A percentile compares a stretch with the other conserved stretches of the same genome.
Evolutionary conservation across 2,329 filamentous ascomycete genomes (phyloP).

Genomic region (Fusarium sp.): DNA sequence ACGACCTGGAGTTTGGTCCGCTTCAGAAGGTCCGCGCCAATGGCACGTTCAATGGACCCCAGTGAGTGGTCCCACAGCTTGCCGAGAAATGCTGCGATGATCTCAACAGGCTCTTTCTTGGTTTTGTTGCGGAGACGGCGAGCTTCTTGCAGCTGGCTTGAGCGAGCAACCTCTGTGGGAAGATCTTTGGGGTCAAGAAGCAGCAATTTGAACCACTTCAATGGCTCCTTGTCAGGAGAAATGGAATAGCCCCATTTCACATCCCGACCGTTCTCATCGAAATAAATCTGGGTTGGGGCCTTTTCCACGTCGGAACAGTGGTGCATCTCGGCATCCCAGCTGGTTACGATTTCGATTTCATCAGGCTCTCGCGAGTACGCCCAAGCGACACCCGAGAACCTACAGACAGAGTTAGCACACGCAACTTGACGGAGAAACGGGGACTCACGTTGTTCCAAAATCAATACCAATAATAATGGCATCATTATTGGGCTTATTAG

Average conservation of each 20-base stretch:
- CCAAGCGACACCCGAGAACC: slow-evolving; percentile 56
- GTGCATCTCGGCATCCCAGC: slow-evolving; percentile 42
- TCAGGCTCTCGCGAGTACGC: slow-evolving; percentile 45
- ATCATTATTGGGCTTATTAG: slow-evolving; percentile 2
- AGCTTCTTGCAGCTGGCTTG: slow-evolving; percentile 37
- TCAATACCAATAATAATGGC: slow-evolving; percentile 56
- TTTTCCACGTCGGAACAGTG: slow-evolving; percentile 50
- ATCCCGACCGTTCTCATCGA: accelerated
- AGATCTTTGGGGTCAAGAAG: slow-evolving; percentile 52
- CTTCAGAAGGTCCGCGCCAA: slow-evolving; percentile 32
- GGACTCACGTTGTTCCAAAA: slow-evolving; percentile 58
- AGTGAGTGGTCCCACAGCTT: slow-evolving; percentile 49
- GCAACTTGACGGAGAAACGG: accelerated
- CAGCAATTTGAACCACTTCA: slow-evolving; percentile 57
- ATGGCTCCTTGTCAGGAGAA: slow-evolving; percentile 30
- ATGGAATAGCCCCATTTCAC: slow-evolving; percentile 50
- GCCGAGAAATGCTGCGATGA: slow-evolving; percentile 49
- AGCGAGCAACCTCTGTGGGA: slow-evolving; percentile 28
- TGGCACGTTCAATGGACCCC: slow-evolving; percentile 38
- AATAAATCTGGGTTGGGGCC: slow-evolving; percentile 43
- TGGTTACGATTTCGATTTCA: slow-evolving; percentile 46
- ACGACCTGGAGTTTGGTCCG: slow-evolving; percentile 50
- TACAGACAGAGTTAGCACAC: slow-evolving; percentile 6
- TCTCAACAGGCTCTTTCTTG: slow-evolving; percentile 40
- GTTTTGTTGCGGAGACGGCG: not conserved